Evolutionary conservation across 768 basidiomycete genomes (phyloP).

Genomic region (Naematelia aurantialba): DNA sequence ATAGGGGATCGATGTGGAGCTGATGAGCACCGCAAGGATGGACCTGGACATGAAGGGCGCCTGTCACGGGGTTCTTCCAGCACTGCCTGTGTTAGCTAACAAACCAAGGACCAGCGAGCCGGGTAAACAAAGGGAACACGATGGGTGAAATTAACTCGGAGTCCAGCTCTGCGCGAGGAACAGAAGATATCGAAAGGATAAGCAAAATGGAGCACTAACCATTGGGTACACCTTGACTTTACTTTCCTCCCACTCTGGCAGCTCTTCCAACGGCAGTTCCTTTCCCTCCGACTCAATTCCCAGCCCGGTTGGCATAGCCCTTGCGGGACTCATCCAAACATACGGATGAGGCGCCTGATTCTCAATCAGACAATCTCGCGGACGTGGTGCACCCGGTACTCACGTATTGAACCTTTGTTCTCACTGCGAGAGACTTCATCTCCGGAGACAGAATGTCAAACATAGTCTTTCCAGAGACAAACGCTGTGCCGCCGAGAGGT

Average conservation of each 20-base stretch:
- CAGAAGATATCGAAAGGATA: neutral
- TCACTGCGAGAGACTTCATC: slow-evolving; percentile 74
- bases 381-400: slow-evolving; percentile 2
- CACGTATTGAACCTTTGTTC: slow-evolving; percentile 67
- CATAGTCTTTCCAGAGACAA: slow-evolving; percentile 72
- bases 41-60: slow-evolving; percentile 78
- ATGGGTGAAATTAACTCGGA: no score
- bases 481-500: slow-evolving; percentile 81
- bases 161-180: no score
- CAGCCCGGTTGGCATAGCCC: slow-evolving; percentile 70
- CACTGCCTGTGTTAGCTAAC: slow-evolving; percentile 53
- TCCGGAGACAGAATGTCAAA: slow-evolving; percentile 70
- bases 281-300: slow-evolving; percentile 75
- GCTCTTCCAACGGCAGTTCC: slow-evolving; percentile 63
- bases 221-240: slow-evolving; percentile 71
- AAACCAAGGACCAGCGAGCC: neutral
- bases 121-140: no score
- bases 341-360: slow-evolving; percentile 66
- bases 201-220: slow-evolving; percentile 46
- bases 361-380: neutral
- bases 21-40: slow-evolving; percentile 73
- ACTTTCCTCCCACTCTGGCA: slow-evolving; percentile 77
- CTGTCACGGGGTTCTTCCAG: slow-evolving; percentile 90
- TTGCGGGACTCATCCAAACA: slow-evolving; percentile 81
- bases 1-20: slow-evolving; percentile 63